Percentiles rank a stretch among this genome's conserved stretches.
Conservation (phyloP, 805 yeast species). For the Suhomyces sp. region DNA sequence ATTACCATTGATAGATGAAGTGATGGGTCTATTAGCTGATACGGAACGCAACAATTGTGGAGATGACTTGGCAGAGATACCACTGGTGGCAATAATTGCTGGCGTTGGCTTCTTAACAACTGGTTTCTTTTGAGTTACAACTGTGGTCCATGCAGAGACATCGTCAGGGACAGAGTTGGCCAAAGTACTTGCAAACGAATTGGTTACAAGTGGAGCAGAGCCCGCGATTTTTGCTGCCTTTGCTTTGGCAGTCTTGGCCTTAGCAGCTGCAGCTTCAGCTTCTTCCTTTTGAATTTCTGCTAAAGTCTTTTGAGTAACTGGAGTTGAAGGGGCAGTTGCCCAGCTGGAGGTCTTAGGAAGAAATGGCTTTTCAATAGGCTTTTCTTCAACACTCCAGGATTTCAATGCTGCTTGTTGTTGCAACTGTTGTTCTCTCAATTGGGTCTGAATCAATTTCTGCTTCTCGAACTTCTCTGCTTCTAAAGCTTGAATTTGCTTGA, state of each 20-base stretch:
- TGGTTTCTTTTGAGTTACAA: slow-evolving; percentile 35
- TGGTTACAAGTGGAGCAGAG: slow-evolving; percentile 7
- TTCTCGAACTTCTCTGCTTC: slow-evolving; percentile 45
- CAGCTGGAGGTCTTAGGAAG: slow-evolving; percentile 47
- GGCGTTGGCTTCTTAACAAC: slow-evolving; percentile 24
- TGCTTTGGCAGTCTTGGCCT: slow-evolving; percentile 18
- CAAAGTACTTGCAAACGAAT: slow-evolving; percentile 34
- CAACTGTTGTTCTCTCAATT: slow-evolving; percentile 26
- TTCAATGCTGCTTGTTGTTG: slow-evolving; percentile 18
- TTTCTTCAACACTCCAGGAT: slow-evolving; percentile 22
- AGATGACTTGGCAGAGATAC: slow-evolving; percentile 23
- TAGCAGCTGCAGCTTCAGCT: slow-evolving; percentile 39
- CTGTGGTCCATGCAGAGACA: slow-evolving; percentile 48
- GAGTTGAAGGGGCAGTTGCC: slow-evolving; percentile 30
- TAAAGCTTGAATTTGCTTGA: slow-evolving; percentile 52
- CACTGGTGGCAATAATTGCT: slow-evolving; percentile 15
- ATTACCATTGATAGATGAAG: slow-evolving; percentile 19
- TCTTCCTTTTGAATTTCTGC: slow-evolving; percentile 66
- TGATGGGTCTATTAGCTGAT: slow-evolving; percentile 29
- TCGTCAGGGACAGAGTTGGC: slow-evolving; percentile 30
- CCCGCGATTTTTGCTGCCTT: slow-evolving; percentile 6
- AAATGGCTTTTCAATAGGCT: slow-evolving; percentile 23
- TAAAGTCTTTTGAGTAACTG: slow-evolving; percentile 48
- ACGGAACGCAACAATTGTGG: slow-evolving; percentile 40
- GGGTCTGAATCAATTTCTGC: slow-evolving; percentile 39